Evolutionary conservation across 2,329 filamentous ascomycete genomes (phyloP).

Genomic region (Neofusicoccum ribis): DNA sequence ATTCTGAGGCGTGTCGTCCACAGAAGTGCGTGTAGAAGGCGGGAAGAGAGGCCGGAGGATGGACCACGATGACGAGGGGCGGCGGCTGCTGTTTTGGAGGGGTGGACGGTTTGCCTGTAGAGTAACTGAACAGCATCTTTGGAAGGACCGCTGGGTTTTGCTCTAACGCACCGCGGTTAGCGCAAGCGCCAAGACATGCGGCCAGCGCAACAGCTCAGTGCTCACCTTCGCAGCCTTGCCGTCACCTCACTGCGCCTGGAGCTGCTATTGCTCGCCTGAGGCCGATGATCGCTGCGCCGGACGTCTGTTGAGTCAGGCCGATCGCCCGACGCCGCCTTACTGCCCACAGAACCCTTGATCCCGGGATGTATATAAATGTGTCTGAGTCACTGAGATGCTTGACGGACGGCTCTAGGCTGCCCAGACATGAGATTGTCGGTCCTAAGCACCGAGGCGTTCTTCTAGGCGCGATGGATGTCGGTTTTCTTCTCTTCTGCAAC

Average conservation of each 20-base stretch:
- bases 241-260: not conserved
- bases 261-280: not conserved
- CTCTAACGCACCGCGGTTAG: not conserved
- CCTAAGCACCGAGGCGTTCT: too few species aligned
- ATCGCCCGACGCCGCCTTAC: not conserved
- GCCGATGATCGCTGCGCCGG: not conserved
- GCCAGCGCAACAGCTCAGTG: slow-evolving; percentile 6
- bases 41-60: slow-evolving; percentile 11
- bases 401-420: too few species aligned
- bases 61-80: slow-evolving; percentile 15
- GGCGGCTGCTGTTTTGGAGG: slow-evolving; percentile 13
- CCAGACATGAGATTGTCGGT: too few species aligned
- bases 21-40: slow-evolving; percentile 10
- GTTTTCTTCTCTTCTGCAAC: too few species aligned
- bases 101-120: slow-evolving; percentile 14
- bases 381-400: not conserved
- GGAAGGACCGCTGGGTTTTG: not conserved
- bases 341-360: not conserved
- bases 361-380: not conserved
- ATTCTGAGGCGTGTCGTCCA: not conserved
- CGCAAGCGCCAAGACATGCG: not conserved
- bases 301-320: not conserved
- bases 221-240: not conserved
- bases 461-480: too few species aligned
- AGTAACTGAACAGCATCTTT: not conserved